Base-by-base conservation (phyloP, 208 protist species). In the Lotmaria passim region DNA sequence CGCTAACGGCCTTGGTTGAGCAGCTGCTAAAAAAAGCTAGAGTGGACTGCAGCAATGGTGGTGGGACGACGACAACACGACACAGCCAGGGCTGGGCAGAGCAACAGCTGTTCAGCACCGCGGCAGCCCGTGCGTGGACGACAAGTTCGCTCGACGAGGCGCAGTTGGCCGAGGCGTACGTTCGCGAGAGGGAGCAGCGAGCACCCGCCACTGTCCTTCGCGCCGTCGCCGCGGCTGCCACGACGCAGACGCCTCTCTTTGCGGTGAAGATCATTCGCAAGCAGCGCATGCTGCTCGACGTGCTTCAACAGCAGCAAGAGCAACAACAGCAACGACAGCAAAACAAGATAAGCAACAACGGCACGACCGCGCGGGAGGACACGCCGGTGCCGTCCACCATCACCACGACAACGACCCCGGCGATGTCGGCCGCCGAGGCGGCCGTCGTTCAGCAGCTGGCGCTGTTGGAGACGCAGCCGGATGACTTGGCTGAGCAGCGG, bases 221-320 rank as follows among this genome's bases (percentile, higher is more conserved):
- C 10, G 62, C 23, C 2, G 36, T 23, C 17, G 72, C 70, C 15
- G 52, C 50, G 15, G 41, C 38, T 8, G 58, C 28, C 6, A 47
- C 23, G 7, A 5, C 57, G 30, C 57, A 69, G 46, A n/a, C n/a
- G n/a, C n/a, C n/a, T n/a, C 15, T 47, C 38, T 85, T 88, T 26
- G 83, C 83, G 0, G 72, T 88, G 14, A 88, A 88, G 63, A 23
- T 85, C 10, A 77, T 88, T 23, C 66, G 75, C 17, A 85, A 86
- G 75, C 48, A 75, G 62, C 79, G 77, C 39, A 59, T 85, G 50
- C 55, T 79, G 36, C 58, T 78, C 7, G 67, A 87, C n/a, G 67
- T 57, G 17, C 69, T 78, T 26, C 48, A 31, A 17, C 61, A 82
- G 15, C 55, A 72, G 36, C 57, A 56, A 46, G 28, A 51, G 46